Evolutionary conservation across 2,329 filamentous ascomycete genomes (phyloP), one percentile per base, ranked within the genome.

Genomic region (Arthrobotrys entomopaga): DNA sequence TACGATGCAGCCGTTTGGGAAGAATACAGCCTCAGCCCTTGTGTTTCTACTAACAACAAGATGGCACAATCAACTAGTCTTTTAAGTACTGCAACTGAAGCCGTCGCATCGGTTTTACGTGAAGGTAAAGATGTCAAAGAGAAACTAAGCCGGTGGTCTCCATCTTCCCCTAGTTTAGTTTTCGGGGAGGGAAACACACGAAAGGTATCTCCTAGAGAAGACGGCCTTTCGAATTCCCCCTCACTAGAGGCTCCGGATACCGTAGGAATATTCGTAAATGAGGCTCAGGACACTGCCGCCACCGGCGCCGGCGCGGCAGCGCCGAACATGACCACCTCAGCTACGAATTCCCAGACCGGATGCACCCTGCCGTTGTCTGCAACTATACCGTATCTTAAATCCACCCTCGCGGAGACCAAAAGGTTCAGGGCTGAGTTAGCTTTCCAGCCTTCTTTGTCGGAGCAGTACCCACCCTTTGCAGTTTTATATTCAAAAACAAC

Each of bases 401-500:
- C 92, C 71, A 93, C 89, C 0, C 87, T 98, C 0, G 83, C 86
- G 15, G 87, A 90, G 26, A 89, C 88, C 5, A 89, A 89, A 75
- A 83, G 83, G 7, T 98, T 97, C 85, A 93, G 95, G 75, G 82
- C 87, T 74, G 90, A 94, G 78, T 86, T 94, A 0, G 84, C 85
- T 0, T 89, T 91, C 81, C 83, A 84, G 0, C 83, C 88, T 0
- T 77, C 65, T 4, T 29, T 74, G 81, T 80, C 84, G n/a, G 96
- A 97, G 79, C 80, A 81, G 0, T 97, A 97, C 79, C 93, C 93
- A 1, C 93, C 94, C 0, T 84, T 91, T 11, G 89, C 91, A 0
- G 86, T 96, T 53, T 87, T 98, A 7, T 97, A 96, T 82, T 91
- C 91, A 65, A 97, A 96, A 81, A 88, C 88, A 22, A 91, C 90